Percentiles rank a stretch among this genome's conserved stretches.
phyloP scores from a whole-genome alignment of 345 rosid species.

The Pistacia integerrima region DNA sequence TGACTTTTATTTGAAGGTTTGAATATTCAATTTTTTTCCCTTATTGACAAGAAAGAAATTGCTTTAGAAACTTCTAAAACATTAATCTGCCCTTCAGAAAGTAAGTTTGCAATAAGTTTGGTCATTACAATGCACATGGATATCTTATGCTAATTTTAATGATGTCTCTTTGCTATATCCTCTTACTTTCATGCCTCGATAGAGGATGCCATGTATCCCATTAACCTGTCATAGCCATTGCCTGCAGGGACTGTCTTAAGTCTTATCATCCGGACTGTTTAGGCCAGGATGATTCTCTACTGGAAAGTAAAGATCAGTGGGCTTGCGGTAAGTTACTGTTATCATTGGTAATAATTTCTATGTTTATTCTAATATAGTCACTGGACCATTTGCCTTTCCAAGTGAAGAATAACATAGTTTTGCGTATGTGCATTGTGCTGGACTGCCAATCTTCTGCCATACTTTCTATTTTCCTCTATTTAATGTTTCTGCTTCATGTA shows the following conservation, averaged over 20 bases:
- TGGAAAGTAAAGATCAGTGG: conserved; percentile 35
- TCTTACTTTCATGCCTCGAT: background rate
- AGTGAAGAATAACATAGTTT: background rate
- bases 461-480: background rate
- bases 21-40: too few species aligned
- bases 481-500: background rate
- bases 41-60: background rate
- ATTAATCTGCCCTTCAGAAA: background rate
- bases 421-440: background rate
- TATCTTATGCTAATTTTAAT: background rate
- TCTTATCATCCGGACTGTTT: conserved; percentile 50
- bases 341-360: background rate
- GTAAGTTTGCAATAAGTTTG: background rate
- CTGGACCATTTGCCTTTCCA: background rate
- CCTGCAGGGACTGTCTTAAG: conserved; percentile 48
- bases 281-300: conserved; percentile 33
- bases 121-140: background rate
- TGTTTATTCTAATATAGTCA: background rate
- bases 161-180: background rate
- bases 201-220: background rate
- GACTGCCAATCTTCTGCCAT: background rate
- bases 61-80: background rate
- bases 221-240: conserved; percentile 3
- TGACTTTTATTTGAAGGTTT: too few species aligned
- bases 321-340: conserved; percentile 40